phyloP scores from a whole-genome alignment of 176 grass and related monocot species.

The Stipa capillata region DNA sequence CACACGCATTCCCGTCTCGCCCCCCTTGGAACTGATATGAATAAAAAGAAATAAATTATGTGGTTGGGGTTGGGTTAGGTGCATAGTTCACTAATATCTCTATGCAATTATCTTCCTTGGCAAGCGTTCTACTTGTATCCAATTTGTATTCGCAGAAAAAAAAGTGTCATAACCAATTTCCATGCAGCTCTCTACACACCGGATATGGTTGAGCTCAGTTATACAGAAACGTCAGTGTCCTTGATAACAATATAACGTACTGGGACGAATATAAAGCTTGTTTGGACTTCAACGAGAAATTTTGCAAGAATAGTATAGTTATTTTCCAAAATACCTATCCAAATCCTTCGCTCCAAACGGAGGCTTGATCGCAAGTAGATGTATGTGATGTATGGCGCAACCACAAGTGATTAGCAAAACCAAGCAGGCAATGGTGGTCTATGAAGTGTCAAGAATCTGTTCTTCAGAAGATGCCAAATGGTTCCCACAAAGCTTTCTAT shows the following conservation, averaged over 20 bases:
- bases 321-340: neutral
- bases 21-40: neutral
- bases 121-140: too few species aligned
- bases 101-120: too few species aligned
- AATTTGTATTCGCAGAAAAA: too few species aligned
- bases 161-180: too few species aligned
- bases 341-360: neutral
- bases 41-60: neutral
- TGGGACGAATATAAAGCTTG: neutral
- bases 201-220: neutral
- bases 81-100: too few species aligned
- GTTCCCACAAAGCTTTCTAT: conserved; percentile 1
- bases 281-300: neutral
- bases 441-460: neutral
- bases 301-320: neutral
- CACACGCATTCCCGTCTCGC: neutral
- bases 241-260: neutral
- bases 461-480: conserved; percentile 17
- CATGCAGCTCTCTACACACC: neutral
- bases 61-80: neutral
- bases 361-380: neutral
- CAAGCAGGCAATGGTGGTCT: neutral
- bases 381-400: neutral
- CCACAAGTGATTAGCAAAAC: neutral
- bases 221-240: neutral